These are phyloP conservation scores for Alternaria panax DNA, from an alignment of 2,329 filamentous ascomycete species.

Conservation along the genomic window DNA sequence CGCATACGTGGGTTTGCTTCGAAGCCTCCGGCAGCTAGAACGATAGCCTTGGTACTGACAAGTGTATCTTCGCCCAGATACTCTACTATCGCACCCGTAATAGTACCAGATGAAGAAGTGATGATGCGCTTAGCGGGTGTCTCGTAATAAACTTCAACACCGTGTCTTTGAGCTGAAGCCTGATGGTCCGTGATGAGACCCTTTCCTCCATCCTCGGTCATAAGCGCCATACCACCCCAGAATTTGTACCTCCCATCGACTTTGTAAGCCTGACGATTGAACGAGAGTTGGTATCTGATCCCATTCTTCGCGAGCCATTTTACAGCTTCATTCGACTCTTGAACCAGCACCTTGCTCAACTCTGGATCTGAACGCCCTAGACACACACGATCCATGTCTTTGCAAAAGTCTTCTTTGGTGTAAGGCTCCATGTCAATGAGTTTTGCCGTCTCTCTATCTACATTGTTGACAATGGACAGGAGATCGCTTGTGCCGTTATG, in stretches of 20 bases:
- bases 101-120: slow-evolving; percentile 40
- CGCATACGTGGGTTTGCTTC: slow-evolving; percentile 67
- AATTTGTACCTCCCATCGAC: slow-evolving; percentile 68
- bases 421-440: slow-evolving; percentile 68
- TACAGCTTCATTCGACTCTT: slow-evolving; percentile 59
- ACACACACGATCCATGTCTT: slow-evolving; percentile 66
- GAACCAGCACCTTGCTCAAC: slow-evolving; percentile 60
- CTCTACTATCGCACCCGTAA: slow-evolving; percentile 46
- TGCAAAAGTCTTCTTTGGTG: slow-evolving; percentile 60
- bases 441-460: slow-evolving; percentile 52
- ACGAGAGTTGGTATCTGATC: slow-evolving; percentile 66
- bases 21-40: slow-evolving; percentile 69
- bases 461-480: slow-evolving; percentile 68
- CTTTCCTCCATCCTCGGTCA: slow-evolving; percentile 66
- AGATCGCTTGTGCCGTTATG: slow-evolving; percentile 65
- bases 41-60: slow-evolving; percentile 51
- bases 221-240: slow-evolving; percentile 71
- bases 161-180: slow-evolving; percentile 53
- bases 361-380: slow-evolving; percentile 60
- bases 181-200: slow-evolving; percentile 62
- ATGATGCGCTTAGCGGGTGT: slow-evolving; percentile 56
- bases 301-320: slow-evolving; percentile 65
- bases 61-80: slow-evolving; percentile 39
- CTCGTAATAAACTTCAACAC: slow-evolving; percentile 57
- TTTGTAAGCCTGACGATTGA: slow-evolving; percentile 71